phyloP scores from a whole-genome alignment of 495 filamentous ascomycete genomes.

The Penicillium steckii region DNA sequence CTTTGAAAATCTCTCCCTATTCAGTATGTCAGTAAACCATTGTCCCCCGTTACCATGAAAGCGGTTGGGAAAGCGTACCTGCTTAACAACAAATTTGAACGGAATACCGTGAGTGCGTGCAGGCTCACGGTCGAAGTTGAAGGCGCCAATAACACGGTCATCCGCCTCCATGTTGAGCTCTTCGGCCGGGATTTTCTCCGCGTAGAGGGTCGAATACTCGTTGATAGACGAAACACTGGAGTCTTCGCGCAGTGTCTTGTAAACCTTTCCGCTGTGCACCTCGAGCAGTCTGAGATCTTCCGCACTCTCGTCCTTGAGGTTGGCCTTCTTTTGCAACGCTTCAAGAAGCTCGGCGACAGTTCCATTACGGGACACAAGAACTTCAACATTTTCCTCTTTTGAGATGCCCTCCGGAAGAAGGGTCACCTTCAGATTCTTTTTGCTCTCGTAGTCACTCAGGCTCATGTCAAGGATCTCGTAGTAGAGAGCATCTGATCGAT shows the following conservation, averaged over 20 bases:
- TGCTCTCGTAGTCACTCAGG: slow-evolving; percentile 86
- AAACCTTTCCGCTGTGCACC: slow-evolving; percentile 72
- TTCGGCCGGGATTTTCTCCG: slow-evolving; percentile 78
- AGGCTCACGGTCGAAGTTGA: slow-evolving; percentile 88
- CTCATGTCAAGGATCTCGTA: slow-evolving; percentile 94
- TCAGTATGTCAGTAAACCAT: slow-evolving; percentile 18
- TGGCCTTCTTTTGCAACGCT: slow-evolving; percentile 73
- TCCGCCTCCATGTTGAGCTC: slow-evolving; percentile 60
- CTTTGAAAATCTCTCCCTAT: slow-evolving; percentile 80
- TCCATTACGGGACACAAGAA: slow-evolving; percentile 82
- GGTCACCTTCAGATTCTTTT: slow-evolving; percentile 77
- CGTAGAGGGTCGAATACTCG: slow-evolving; percentile 82
- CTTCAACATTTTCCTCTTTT: slow-evolving; percentile 80
- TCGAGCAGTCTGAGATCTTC: slow-evolving; percentile 75
- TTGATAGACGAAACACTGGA: slow-evolving; percentile 69
- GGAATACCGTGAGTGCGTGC: slow-evolving; percentile 78
- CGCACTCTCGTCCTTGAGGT: slow-evolving; percentile 69
- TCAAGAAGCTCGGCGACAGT: slow-evolving; percentile 72
- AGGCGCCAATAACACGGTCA: slow-evolving; percentile 68
- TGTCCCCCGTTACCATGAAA: background rate
- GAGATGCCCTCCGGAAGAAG: slow-evolving; percentile 86
- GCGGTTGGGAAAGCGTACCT: slow-evolving; percentile 53
- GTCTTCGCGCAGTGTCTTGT: slow-evolving; percentile 65
- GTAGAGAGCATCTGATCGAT: slow-evolving; percentile 72
- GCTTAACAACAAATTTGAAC: slow-evolving; percentile 85